Base-by-base conservation (phyloP, 257 asterid genomes). In the Solanum habrochaites region DNA sequence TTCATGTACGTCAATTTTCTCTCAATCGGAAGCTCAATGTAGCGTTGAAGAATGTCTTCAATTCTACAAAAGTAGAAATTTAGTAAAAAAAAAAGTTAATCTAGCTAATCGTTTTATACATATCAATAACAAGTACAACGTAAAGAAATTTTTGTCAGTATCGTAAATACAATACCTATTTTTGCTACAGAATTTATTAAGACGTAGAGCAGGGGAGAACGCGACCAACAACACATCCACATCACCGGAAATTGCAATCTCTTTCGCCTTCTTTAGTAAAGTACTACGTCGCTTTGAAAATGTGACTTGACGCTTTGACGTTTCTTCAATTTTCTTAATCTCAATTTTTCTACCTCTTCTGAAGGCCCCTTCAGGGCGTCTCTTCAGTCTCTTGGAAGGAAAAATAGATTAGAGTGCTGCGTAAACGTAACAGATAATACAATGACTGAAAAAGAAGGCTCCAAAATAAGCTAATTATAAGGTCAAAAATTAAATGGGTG, bases 211-310 rank as follows among this genome's bases (percentile, higher is more conserved):
- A 7, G 94, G 95, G 0, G 98, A 92, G 60, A 93, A 94, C 1
- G 96, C 94, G 16, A 95, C 88, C 32, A 93, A 85, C 0, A 93
- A 93, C 8, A 95, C 91, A 60, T 95, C 95, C 0, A 88, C 91
- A 31, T 89, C 95, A 40, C 97, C 93, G 11, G 88, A 86, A 0
- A 90, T 52, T 0, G 94, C 78, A 2, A 94, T 70, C 47, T 95
- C 96, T 21, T 85, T 43, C 2, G 94, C 93, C 77, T 90, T 95
- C 85, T 91, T 95, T 12, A 92, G 87, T 85, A 95, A 39, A 39
- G 93, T 90, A 49, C 89, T 91, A 0, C 97, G 94, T 2, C 96
- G 89, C 62, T 95, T 95, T 0, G 95, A 95, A 60, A 92, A 95
- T 1, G 97, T 95, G 23, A 95, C 94, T 89, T 95, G 98, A 82